Conservation (phyloP, 257 asterid species). For the Solanum pinnatisectum region DNA sequence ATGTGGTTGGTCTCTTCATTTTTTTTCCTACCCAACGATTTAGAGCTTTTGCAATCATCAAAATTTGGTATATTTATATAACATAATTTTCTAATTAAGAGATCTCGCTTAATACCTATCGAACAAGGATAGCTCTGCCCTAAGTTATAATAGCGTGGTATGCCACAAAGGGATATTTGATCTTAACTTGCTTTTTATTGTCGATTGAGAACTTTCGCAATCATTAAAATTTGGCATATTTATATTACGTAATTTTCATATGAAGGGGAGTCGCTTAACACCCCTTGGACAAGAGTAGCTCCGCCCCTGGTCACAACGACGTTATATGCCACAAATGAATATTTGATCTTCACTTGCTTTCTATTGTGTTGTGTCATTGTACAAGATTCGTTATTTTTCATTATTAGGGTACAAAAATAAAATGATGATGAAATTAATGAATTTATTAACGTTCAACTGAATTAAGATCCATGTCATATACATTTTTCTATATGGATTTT, state of each 20-base stretch:
- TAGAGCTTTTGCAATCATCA: neutral
- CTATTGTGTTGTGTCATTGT: neutral
- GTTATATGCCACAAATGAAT: neutral
- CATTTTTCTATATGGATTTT: neutral
- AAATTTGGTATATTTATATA: too few relatives aligned
- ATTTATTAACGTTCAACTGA: neutral
- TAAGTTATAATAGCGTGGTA: neutral
- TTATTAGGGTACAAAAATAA: neutral
- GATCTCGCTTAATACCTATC: neutral
- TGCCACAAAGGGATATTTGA: too few relatives aligned
- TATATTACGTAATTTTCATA: neutral
- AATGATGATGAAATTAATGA: neutral
- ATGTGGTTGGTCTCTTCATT: neutral
- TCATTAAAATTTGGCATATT: too few relatives aligned
- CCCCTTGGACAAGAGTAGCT: neutral
- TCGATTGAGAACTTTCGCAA: too few relatives aligned
- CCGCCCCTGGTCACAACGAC: neutral
- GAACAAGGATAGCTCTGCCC: neutral
- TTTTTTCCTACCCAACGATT: neutral
- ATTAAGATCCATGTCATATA: neutral
- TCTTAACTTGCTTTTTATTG: too few relatives aligned
- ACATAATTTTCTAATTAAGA: too few relatives aligned
- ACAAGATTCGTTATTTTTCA: neutral
- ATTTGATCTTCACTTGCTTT: neutral
- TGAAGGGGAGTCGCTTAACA: neutral